Conservation (phyloP, 768 basidiomycete genomes). For the Collybiopsis luxurians region DNA sequence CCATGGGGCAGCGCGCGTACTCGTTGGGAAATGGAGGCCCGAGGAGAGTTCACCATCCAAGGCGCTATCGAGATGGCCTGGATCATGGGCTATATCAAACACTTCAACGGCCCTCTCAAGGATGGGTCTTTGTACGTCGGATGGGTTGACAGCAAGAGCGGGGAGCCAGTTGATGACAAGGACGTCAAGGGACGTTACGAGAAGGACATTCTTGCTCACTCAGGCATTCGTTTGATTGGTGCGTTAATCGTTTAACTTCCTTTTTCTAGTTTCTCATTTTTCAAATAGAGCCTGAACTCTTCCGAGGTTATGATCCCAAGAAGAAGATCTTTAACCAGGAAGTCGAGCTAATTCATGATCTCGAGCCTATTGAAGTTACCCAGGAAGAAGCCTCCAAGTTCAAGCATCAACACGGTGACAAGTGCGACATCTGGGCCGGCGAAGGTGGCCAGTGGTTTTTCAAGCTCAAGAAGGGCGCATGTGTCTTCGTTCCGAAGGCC, state of each 20-base stretch:
- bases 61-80: conserved; percentile 99
- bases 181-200: conserved; percentile 93
- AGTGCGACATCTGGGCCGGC: conserved; percentile 92
- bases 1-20: conserved; percentile 99
- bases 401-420: conserved; percentile 95
- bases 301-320: conserved; percentile 97
- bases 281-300: conserved; percentile 85
- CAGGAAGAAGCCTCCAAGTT: conserved; percentile 91
- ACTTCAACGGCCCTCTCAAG: conserved; percentile 96
- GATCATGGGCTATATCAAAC: conserved; percentile 99
- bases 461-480: conserved; percentile 98
- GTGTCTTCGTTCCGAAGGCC: conserved; percentile 90
- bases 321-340: conserved; percentile 98
- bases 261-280: background rate
- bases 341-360: conserved; percentile 92
- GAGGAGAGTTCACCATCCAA: conserved; percentile 95
- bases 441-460: conserved; percentile 96
- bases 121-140: conserved; percentile 92
- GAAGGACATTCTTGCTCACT: conserved; percentile 87
- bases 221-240: conserved; percentile 95
- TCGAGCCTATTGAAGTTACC: conserved; percentile 93
- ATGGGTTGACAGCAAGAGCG: conserved; percentile 95
- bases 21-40: conserved; percentile 99
- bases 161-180: conserved; percentile 96
- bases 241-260: conserved; percentile 21